phyloP scores from a whole-genome alignment of 805 yeast genomes.

The Cyberlindnera bimundalis region DNA sequence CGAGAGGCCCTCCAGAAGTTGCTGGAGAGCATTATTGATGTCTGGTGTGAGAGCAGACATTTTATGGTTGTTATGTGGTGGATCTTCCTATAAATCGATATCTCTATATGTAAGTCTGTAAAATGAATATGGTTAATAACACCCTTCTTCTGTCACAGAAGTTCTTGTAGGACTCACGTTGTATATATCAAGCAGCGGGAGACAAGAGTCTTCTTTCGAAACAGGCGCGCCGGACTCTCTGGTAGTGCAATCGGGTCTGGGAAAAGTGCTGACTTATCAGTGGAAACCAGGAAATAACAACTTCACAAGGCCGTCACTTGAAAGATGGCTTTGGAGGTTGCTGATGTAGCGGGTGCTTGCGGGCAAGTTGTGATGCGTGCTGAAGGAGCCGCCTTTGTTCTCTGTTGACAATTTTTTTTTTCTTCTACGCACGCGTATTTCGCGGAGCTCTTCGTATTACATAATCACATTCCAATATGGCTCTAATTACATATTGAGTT shows the following conservation, averaged over 20 bases:
- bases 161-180: no score
- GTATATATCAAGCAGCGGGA: no score
- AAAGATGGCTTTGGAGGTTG: no score
- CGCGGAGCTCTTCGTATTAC: no score
- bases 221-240: not conserved
- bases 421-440: not conserved
- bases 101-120: not conserved
- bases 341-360: no score
- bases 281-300: no score
- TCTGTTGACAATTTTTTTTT: constrained; percentile 10
- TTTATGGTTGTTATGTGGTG: no score
- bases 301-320: no score
- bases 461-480: no score
- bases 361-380: no score
- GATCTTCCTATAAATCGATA: no score
- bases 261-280: not conserved
- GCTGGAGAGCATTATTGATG: constrained; percentile 47
- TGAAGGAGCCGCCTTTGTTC: not conserved
- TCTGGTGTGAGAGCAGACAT: constrained; percentile 59
- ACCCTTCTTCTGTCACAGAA: not conserved
- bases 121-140: not conserved
- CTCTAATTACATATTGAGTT: constrained; percentile 7
- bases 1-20: constrained; percentile 63
- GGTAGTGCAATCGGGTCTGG: not conserved
- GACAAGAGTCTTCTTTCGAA: not conserved